phyloP scores from a whole-genome alignment of 1,284 basidiomycete genomes.

The Bondarzewia mesenterica region DNA sequence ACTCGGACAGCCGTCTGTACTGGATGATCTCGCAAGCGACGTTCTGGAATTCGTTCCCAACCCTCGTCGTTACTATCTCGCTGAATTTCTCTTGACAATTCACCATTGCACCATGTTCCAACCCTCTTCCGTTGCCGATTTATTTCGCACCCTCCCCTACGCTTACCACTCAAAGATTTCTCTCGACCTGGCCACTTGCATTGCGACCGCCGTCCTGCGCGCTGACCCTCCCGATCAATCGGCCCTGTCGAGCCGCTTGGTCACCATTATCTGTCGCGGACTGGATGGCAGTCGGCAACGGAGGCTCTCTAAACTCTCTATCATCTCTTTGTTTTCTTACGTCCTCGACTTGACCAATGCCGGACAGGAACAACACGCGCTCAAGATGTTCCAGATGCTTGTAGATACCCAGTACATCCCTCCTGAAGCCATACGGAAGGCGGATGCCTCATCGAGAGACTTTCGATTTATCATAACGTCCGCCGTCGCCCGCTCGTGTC shows the following conservation, averaged over 20 bases:
- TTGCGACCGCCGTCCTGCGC: background rate
- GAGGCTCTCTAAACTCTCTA: background rate
- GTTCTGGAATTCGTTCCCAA: slow-evolving; percentile 8
- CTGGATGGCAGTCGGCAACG: background rate
- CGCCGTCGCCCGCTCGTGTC: slow-evolving; percentile 13
- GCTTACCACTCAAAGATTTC: background rate
- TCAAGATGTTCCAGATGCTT: slow-evolving; percentile 9
- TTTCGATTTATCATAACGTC: slow-evolving; percentile 12
- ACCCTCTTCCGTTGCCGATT: slow-evolving; percentile 1
- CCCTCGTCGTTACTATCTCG: slow-evolving; percentile 3
- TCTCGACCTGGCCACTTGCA: background rate
- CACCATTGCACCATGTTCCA: slow-evolving; percentile 5
- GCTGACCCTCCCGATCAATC: background rate
- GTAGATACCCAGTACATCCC: slow-evolving; percentile 10
- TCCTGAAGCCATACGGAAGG: slow-evolving; percentile 12
- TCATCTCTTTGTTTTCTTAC: slow-evolving; percentile 7
- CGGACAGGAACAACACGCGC: slow-evolving; percentile 4
- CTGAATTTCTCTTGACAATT: slow-evolving; percentile 3
- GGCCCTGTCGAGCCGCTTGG: background rate
- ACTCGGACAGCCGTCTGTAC: slow-evolving; percentile 5
- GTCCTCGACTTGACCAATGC: slow-evolving; percentile 4
- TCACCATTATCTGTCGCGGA: background rate
- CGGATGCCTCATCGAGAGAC: slow-evolving; percentile 8
- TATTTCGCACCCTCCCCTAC: slow-evolving; percentile 1
- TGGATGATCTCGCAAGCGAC: slow-evolving; percentile 14